Evolutionary conservation across 805 yeast species (phyloP), one percentile per base, ranked within the genome.

Genomic region (Sugiyamaella lignohabitans): DNA sequence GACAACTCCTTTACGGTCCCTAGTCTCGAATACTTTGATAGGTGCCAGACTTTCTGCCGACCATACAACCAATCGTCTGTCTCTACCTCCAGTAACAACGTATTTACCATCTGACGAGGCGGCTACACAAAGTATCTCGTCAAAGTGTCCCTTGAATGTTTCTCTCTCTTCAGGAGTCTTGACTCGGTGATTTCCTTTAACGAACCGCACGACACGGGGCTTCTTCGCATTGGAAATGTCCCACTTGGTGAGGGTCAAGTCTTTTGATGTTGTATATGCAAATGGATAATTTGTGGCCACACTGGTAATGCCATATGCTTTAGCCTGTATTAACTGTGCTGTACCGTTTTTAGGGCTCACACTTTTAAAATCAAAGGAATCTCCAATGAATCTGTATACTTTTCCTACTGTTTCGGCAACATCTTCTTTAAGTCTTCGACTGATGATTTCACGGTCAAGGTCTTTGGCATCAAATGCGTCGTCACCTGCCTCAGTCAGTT

Each of bases 11-110:
- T 81, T 75, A 50, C 81, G 75, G 56, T 80, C 85, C 43, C 73
- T 76, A 1, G 93, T 82, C 49, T 84, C 89, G 51, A 93, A 70
- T 14, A 83, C 89, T 58, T 85, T 82, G 44, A 87, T 67, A 43
- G 89, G 82, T 18, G 87, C 70, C 52, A 93, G 68, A 49, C 78
- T 80, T 60, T 87, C 94, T 18, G 84, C 72, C 51, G 89, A 83
- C 95, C 96, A 91, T 29, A 93, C 79, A 32, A 87, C 76, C 45
- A 93, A 73, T 53, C 88, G 74, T 50, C 80, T 79, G 65, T 89
- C 97, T 45, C 72, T 72, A 41, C 96, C 95, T 47, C 98, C 98
- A 2, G 96, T 89, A 5, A 85, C 95, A 8, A 93, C 84, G 60
- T 72, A 87, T 56, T 75, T 82, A 17, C 97, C 96, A 65, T 88